Percentiles rank a stretch among this genome's conserved stretches.
These are phyloP conservation scores for Avena insularis DNA, from an alignment of 176 grass and related monocot species.

Conservation along the genomic window DNA sequence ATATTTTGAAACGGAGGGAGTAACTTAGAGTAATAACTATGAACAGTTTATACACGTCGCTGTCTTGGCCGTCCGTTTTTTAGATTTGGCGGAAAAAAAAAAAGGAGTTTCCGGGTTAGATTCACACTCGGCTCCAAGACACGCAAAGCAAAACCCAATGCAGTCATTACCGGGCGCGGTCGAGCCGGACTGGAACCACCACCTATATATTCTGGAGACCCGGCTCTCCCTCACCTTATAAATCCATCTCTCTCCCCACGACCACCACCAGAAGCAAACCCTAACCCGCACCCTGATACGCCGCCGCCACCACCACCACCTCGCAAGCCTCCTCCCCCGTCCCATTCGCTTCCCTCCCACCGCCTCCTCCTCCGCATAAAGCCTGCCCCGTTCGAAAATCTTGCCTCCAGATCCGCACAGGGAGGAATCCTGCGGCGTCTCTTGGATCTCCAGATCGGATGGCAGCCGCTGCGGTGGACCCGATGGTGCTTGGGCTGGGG, in stretches of 20 bases:
- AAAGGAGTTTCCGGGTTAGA: too few relatives aligned
- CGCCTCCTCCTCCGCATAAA: conserved; percentile 32
- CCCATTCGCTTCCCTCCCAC: conserved; percentile 17
- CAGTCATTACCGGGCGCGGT: conserved; percentile 12
- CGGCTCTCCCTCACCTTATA: conserved; percentile 20
- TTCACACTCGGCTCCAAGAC: too few relatives aligned
- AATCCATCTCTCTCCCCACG: conserved; percentile 1
- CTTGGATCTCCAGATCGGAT: conserved; percentile 6
- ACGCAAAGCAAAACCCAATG: too few relatives aligned
- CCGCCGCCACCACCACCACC: conserved; percentile 38
- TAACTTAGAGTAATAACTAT: too few relatives aligned
- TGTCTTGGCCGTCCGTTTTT: too few relatives aligned
- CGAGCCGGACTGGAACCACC: neutral
- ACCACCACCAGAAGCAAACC: conserved; percentile 9
- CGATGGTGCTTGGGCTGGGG: conserved; percentile 29
- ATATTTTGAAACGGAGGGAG: too few relatives aligned
- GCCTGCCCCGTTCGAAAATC: conserved; percentile 26
- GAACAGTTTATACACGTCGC: too few relatives aligned
- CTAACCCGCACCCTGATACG: conserved; percentile 22
- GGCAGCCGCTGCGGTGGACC: conserved; percentile 38
- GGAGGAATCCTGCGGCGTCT: neutral
- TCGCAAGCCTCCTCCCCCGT: neutral
- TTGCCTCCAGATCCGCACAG: neutral
- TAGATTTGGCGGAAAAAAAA: too few relatives aligned
- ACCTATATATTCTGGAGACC: conserved; percentile 43